A percentile compares a stretch with the other conserved stretches of the same genome.
phyloP scores from a whole-genome alignment of 306 rosid species.

The Cucurbita ficifolia region DNA sequence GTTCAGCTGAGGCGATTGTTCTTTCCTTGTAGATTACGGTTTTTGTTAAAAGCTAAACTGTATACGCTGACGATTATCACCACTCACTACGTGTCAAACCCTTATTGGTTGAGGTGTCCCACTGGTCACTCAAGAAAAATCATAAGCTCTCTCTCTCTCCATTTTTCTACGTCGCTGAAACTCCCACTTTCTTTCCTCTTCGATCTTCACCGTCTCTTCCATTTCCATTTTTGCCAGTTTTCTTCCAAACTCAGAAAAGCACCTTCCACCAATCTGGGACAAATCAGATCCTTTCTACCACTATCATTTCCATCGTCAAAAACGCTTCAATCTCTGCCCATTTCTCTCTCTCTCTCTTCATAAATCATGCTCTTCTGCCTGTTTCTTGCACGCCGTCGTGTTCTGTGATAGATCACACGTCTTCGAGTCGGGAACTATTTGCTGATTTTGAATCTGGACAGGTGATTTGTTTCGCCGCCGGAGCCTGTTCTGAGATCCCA shows the following conservation, averaged over 20 bases:
- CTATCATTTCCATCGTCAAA: neutral
- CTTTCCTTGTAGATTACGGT: neutral
- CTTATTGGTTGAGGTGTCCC: neutral
- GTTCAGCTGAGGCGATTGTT: neutral
- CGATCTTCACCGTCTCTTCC: neutral
- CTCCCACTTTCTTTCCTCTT: neutral
- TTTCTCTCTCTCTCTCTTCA: neutral
- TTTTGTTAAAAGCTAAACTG: neutral
- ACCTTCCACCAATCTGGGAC: neutral
- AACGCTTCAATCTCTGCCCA: neutral
- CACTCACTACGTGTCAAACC: neutral
- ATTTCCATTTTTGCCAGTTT: neutral
- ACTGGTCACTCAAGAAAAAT: neutral
- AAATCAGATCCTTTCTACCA: neutral
- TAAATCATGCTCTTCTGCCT: neutral
- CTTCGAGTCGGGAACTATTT: neutral
- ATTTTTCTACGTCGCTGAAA: neutral
- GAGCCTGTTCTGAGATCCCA: constrained; percentile 11
- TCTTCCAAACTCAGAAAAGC: neutral
- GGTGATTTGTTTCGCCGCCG: neutral
- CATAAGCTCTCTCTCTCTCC: neutral
- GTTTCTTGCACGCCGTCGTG: neutral
- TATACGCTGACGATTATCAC: neutral
- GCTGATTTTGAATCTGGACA: constrained; percentile 9
- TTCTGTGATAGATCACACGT: neutral